These are phyloP conservation scores for Polysphondylium violaceum DNA, from an alignment of 78 protist genomes.

Conservation along the genomic window DNA sequence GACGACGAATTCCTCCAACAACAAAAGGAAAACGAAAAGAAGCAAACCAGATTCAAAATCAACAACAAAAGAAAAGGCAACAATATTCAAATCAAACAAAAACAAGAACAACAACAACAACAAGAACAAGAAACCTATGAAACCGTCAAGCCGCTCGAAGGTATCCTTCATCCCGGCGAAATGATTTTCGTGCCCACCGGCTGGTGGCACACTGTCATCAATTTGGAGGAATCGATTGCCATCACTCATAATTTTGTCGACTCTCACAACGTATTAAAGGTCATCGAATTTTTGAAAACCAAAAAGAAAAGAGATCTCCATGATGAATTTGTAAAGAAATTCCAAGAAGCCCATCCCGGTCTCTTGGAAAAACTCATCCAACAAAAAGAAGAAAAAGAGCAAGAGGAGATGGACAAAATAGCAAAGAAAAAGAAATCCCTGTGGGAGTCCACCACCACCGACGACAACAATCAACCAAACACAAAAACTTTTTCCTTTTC, in stretches of 20 bases:
- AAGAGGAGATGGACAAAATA: slow-evolving; percentile 3
- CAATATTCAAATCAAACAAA: not conserved
- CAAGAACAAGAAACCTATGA: slow-evolving; percentile 19
- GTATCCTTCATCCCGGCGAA: slow-evolving; percentile 84
- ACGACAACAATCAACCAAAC: slow-evolving; percentile 1
- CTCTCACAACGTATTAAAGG: slow-evolving; percentile 26
- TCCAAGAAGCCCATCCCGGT: slow-evolving; percentile 46
- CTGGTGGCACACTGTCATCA: slow-evolving; percentile 90
- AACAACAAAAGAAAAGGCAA: slow-evolving; percentile 2
- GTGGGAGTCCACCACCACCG: slow-evolving; percentile 35
- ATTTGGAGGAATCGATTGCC: slow-evolving; percentile 88
- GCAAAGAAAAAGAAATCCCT: slow-evolving; percentile 34
- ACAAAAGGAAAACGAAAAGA: slow-evolving; percentile 33
- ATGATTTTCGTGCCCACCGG: slow-evolving; percentile 88
- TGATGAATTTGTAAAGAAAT: slow-evolving; percentile 2
- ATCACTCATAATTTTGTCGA: slow-evolving; percentile 88
- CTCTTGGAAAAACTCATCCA: not conserved
- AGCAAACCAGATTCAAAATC: slow-evolving; percentile 10
- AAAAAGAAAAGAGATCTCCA: slow-evolving; percentile 57
- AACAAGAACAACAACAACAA: not conserved
- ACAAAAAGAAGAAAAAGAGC: not conserved
- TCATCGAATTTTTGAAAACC: slow-evolving; percentile 48
- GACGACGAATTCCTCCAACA: not conserved
- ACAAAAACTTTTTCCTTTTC: slow-evolving; percentile 26
- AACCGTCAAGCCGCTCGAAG: slow-evolving; percentile 58